These are phyloP conservation scores for Aspergillus haitiensis DNA, from an alignment of 495 filamentous ascomycete species.

Conservation along the genomic window DNA sequence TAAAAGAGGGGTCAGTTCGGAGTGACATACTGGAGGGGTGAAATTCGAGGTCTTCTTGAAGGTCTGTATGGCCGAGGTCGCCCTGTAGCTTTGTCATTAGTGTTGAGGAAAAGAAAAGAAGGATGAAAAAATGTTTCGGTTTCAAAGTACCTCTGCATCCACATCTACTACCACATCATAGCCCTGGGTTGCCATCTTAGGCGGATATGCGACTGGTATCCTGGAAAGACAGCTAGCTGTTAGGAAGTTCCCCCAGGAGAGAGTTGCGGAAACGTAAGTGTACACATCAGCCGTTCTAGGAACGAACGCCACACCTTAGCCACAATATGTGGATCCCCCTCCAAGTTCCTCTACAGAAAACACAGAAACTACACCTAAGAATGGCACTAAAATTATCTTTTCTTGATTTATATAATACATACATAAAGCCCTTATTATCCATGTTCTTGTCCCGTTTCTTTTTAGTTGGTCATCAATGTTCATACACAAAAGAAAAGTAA, in stretches of 20 bases:
- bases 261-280: constrained; percentile 23
- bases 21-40: constrained; percentile 74
- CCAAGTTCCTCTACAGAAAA: background rate
- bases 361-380: background rate
- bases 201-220: constrained; percentile 20
- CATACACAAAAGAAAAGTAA: background rate
- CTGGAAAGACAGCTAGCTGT: constrained; percentile 17
- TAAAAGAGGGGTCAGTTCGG: background rate
- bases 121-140: background rate
- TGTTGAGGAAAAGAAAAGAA: background rate
- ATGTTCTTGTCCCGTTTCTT: background rate
- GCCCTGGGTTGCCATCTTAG: constrained; percentile 74
- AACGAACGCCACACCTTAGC: constrained; percentile 25
- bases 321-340: constrained; percentile 12
- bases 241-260: constrained; percentile 4
- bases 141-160: constrained; percentile 72
- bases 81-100: constrained; percentile 54
- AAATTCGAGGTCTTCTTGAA: constrained; percentile 98
- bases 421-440: background rate
- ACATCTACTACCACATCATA: constrained; percentile 98
- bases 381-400: background rate
- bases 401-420: background rate
- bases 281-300: constrained; percentile 24
- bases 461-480: background rate
- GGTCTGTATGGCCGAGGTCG: constrained; percentile 95